Percentiles rank a stretch among this genome's conserved stretches.
phyloP scores from a whole-genome alignment of 768 basidiomycete genomes.

The Boletus sp. region DNA sequence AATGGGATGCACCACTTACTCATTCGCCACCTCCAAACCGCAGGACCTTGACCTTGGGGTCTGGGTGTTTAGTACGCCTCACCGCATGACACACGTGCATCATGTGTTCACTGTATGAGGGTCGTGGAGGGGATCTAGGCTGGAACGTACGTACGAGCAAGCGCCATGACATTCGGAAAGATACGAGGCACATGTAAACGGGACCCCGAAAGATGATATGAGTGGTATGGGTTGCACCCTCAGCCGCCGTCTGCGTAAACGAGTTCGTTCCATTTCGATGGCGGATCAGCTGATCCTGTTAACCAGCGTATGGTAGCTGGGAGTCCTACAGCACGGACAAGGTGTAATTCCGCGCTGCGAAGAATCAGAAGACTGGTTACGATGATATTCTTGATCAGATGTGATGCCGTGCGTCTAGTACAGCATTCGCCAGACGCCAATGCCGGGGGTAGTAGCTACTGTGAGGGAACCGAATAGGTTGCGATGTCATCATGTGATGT shows the following conservation, averaged over 20 bases:
- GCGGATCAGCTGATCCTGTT: background rate
- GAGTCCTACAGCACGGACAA: background rate
- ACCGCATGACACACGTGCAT: conserved; percentile 5
- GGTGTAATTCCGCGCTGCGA: background rate
- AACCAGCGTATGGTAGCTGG: background rate
- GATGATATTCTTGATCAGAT: conserved; percentile 1
- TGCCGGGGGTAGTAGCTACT: background rate
- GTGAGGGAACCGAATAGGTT: background rate
- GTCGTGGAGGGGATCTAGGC: conserved; percentile 9
- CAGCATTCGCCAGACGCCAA: background rate
- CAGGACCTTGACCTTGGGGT: no score
- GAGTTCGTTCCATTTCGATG: background rate
- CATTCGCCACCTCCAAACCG: background rate
- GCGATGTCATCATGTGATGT: background rate
- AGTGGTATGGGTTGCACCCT: conserved; percentile 7
- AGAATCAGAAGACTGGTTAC: conserved; percentile 1
- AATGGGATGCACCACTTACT: background rate
- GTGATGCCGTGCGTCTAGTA: background rate
- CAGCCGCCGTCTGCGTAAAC: conserved; percentile 10
- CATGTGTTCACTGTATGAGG: conserved; percentile 1
- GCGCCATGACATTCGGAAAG: background rate
- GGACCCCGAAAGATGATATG: conserved; percentile 19
- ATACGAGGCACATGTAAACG: conserved; percentile 17
- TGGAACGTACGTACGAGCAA: conserved; percentile 5
- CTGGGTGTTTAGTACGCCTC: background rate